Base-by-base conservation (phyloP, 306 rosid genomes). In the Medicago truncatula region DNA sequence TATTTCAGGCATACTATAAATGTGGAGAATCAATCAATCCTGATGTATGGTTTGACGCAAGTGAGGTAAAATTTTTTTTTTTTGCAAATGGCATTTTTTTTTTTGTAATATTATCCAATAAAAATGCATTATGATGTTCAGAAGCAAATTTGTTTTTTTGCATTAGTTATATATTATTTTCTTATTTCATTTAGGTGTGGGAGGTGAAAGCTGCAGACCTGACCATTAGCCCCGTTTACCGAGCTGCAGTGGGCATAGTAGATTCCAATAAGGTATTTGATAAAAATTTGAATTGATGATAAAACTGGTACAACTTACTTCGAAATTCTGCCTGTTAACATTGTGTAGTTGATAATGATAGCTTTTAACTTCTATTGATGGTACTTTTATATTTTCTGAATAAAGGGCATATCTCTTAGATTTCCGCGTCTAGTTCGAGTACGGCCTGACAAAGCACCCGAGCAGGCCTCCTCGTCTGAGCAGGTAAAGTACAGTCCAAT, bases 191-290 rank as follows among this genome's bases (percentile, higher is more conserved):
- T 14, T 75, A 95, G 98, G 97, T 95, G 76, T 92, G 99, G 97
- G 97, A 89, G 85, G 97, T 95, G 73, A 95, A 89, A 84, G 97
- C 97, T 52, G 99, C 99, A 40, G 99, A 95, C 72, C 80, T 95
- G 88, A 92, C 97, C 63, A 86, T 95, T 82, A 95, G 97, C 81
- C 97, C 98, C 17, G 93, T 95, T 86, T 78, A 95, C 77, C 93
- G 87, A 54, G 99, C 99, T 70, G 99, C 91, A 71, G 86, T 82
- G 20, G 97, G 99, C 82, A 89, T 83, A 53, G 91, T 92, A 68
- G 97, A 90, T 83, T 36, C 88, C 8, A 72, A 80, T 41, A 95
- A 92, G 99, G 97, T 95, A 86, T 90, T 89, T 79, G 66, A 56
- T n/a, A 64, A 28, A 67, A 38, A 53, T 13, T 46, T 71, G 58